Base-by-base conservation (phyloP, 352 stramenopile species). In the Globisporangium parvum region DNA sequence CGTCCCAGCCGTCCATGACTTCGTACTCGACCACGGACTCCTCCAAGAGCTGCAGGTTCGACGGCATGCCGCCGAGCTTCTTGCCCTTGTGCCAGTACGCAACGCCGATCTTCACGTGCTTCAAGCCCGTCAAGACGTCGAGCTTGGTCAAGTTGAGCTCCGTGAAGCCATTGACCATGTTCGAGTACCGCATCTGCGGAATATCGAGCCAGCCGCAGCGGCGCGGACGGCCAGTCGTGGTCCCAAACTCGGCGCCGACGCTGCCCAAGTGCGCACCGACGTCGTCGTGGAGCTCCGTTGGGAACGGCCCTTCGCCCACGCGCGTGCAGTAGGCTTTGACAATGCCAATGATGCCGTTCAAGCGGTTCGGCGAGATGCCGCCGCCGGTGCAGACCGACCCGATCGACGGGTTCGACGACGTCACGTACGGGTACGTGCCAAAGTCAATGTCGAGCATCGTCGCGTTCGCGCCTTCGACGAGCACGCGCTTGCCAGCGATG, bases 361-460 rank as follows among this genome's bases (percentile, higher is more conserved):
- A 61, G 33, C 82, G 80, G 67, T 93, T 95, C 21, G 95, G 96
- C 44, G 89, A 95, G 40, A 99, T 97, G 52, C 96, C 95, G 15
- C 98, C 82, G 31, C 95, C 96, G 18, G 97, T 99, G 74, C 97
- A 96, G 37, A 99, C 95, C 67, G 86, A 96, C 55, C 97, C 96
- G 59, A 98, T 96, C 46, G 91, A 98, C 46, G 97, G 96, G 71
- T 98, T 99, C 57, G 90, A 98, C 46, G 95, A 99, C 35, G 97
- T 99, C 45, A 99, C 97, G 76, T 98, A 99, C 41, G 97, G 97
- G 80, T 99, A 99, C 49, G 97, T 99, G 53, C 97, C 97, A 68
- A 99, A 99, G 78, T 99, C 97, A 77, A 99, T 98, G 78, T 99
- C 97, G 44, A 99, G 81, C 96, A 99, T 99, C 23, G 96, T 98